Conservation (phyloP, 2,329 filamentous ascomycete species). For the Colletotrichum echinochloae region DNA sequence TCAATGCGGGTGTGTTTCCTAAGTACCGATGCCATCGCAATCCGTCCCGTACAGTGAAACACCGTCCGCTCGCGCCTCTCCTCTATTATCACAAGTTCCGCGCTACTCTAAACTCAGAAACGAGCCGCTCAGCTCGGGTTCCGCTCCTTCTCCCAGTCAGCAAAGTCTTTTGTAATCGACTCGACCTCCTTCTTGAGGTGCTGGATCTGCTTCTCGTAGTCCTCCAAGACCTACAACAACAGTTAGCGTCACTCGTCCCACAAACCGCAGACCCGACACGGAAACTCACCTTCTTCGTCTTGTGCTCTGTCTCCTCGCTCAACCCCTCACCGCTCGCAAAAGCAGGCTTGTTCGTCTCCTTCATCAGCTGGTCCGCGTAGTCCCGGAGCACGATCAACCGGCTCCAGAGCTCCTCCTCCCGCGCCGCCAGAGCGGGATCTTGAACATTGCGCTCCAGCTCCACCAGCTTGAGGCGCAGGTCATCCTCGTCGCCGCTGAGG, state of each 20-base stretch:
- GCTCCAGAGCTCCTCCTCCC: constrained; percentile 89
- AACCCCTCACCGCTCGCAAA: constrained; percentile 67
- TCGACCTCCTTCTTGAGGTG: constrained; percentile 81
- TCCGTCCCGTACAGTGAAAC: neutral
- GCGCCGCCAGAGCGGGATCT: constrained; percentile 79
- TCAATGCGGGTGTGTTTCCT: neutral
- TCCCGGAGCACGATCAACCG: constrained; percentile 80
- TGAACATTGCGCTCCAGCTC: constrained; percentile 76
- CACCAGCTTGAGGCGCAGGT: constrained; percentile 78
- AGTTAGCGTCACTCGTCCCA: constrained; percentile 35
- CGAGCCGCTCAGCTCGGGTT: constrained; percentile 46
- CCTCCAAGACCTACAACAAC: constrained; percentile 74
- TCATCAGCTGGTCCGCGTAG: constrained; percentile 77
- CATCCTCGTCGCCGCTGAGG: constrained; percentile 82
- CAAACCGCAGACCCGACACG: neutral
- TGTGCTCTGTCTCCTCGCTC: constrained; percentile 76
- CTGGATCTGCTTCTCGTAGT: constrained; percentile 83
- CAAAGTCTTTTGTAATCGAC: constrained; percentile 68
- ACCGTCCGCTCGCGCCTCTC: constrained; percentile 20
- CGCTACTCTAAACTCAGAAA: neutral
- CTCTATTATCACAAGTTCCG: constrained; percentile 17
- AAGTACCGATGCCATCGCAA: neutral
- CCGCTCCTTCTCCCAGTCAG: constrained; percentile 66
- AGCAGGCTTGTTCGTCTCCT: constrained; percentile 78
- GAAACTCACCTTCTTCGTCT: constrained; percentile 76